Conservation (phyloP, 2,329 filamentous ascomycete genomes). For the Septoria linicola region DNA sequence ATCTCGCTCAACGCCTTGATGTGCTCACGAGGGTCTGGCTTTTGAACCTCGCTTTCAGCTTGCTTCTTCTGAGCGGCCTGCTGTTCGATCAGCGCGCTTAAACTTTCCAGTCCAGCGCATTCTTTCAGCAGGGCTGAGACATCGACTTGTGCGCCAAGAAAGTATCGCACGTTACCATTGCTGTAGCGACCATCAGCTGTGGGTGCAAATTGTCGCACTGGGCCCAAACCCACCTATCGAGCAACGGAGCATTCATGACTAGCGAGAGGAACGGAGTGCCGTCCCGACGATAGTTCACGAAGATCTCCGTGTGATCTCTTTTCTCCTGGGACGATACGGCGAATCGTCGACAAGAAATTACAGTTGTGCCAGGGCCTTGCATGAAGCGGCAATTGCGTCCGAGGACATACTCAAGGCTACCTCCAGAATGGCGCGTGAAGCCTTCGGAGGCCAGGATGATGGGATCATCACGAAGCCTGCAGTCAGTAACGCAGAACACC, state of each 20-base stretch:
- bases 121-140: constrained; percentile 67
- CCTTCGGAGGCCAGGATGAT: constrained; percentile 76
- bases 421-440: constrained; percentile 72
- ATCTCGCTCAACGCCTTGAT: constrained; percentile 22
- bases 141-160: constrained; percentile 70
- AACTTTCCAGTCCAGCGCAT: constrained; percentile 63
- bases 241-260: constrained; percentile 52
- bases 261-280: constrained; percentile 75
- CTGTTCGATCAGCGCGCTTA: constrained; percentile 36
- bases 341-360: constrained; percentile 23
- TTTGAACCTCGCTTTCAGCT: constrained; percentile 46
- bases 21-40: constrained; percentile 21
- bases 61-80: neutral
- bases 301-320: constrained; percentile 68
- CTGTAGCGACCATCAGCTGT: constrained; percentile 44
- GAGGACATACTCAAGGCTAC: constrained; percentile 69
- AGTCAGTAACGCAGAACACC: constrained; percentile 74
- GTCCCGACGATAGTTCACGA: constrained; percentile 71
- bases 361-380: constrained; percentile 66
- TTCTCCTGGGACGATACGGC: constrained; percentile 53
- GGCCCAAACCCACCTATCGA: constrained; percentile 40
- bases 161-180: constrained; percentile 65
- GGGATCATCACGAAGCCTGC: constrained; percentile 68
- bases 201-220: constrained; percentile 42
- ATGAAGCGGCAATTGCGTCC: constrained; percentile 77